Conservation (phyloP, 345 rosid genomes). For the Cardamine resedifolia region DNA sequence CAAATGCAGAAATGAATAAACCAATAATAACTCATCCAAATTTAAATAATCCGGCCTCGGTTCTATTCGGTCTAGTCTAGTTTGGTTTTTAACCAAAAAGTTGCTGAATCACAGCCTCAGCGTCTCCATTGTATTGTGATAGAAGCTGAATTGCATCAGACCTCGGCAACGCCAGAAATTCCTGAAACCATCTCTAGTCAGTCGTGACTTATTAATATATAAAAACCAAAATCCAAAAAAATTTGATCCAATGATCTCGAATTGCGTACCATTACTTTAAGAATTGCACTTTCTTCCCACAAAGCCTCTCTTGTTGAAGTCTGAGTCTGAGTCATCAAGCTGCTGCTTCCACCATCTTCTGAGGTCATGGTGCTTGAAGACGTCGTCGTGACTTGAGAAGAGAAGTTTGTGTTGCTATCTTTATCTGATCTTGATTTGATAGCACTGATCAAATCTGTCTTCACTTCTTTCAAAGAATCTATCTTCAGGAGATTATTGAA, state of each 20-base stretch:
- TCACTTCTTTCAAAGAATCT: constrained; percentile 70
- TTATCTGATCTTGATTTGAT: constrained; percentile 55
- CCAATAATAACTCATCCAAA: constrained; percentile 30
- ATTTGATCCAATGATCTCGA: neutral
- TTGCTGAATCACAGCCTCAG: constrained; percentile 84
- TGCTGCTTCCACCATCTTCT: constrained; percentile 79
- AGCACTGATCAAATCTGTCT: constrained; percentile 49
- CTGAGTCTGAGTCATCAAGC: constrained; percentile 54
- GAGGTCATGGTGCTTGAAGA: constrained; percentile 64
- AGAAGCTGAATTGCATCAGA: constrained; percentile 94
- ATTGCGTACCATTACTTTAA: constrained; percentile 94
- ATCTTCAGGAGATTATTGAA: constrained; percentile 64
- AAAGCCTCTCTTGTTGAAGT: constrained; percentile 59
- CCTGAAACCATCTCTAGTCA: constrained; percentile 58
- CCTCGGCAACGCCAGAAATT: constrained; percentile 96
- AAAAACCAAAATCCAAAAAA: neutral
- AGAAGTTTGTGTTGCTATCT: constrained; percentile 70
- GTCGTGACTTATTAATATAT: neutral
- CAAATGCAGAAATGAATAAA: constrained; percentile 34
- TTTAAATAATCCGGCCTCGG: neutral
- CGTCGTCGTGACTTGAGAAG: constrained; percentile 74
- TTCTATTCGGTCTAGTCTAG: constrained; percentile 22
- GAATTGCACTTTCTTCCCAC: constrained; percentile 85
- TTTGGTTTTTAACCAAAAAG: constrained; percentile 46
- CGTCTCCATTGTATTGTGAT: constrained; percentile 78